Conservation (phyloP, 257 asterid genomes). For the Ocimum tenuiflorum region DNA sequence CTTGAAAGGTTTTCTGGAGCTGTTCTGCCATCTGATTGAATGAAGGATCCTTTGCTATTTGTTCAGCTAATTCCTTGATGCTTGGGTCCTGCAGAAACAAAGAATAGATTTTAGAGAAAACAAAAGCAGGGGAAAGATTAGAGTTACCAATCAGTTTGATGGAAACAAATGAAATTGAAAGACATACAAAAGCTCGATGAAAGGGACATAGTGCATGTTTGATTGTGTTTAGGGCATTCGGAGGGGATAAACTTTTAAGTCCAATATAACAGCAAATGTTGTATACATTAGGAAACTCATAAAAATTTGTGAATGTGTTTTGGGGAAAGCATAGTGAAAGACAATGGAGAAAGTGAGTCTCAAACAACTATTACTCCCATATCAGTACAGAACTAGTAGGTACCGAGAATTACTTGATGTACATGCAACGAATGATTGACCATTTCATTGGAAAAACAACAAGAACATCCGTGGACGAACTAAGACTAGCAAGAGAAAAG, state of each 20-base stretch:
- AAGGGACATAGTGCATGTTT: not conserved
- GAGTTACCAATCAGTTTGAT: not conserved
- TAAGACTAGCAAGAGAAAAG: not conserved
- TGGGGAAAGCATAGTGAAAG: not conserved
- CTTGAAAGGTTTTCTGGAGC: conserved; percentile 91
- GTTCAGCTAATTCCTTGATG: conserved; percentile 92
- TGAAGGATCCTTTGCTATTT: conserved; percentile 86
- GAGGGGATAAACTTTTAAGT: not conserved
- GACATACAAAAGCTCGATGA: not conserved
- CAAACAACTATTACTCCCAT: not conserved
- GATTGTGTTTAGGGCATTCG: not conserved
- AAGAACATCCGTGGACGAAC: not conserved
- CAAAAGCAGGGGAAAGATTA: not conserved
- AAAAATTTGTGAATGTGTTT: not conserved
- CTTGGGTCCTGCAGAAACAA: conserved; percentile 65
- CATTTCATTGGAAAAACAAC: not conserved
- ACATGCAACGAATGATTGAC: conserved; percentile 3
- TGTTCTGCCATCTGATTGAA: conserved; percentile 97
- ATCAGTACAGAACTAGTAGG: not conserved
- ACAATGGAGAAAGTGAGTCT: not conserved
- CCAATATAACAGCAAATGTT: not conserved
- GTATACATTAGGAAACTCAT: not conserved
- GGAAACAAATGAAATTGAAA: not conserved
- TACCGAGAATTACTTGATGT: not conserved
- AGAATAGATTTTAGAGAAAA: not conserved